These are phyloP conservation scores for Candida mattraensis DNA, from an alignment of 805 yeast species.

Conservation along the genomic window DNA sequence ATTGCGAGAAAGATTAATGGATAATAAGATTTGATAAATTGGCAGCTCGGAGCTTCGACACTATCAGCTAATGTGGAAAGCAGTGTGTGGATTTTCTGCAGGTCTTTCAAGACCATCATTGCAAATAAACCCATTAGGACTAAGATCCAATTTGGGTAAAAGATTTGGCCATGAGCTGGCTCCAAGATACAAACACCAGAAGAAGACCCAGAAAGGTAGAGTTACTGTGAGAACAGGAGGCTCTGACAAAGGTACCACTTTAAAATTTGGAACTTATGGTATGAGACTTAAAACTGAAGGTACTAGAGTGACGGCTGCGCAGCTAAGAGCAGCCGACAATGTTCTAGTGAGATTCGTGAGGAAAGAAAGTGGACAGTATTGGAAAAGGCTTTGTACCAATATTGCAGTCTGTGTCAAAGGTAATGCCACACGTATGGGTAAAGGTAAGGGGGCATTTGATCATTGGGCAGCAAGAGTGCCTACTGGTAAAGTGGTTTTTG, in stretches of 20 bases:
- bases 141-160: slow-evolving; percentile 22
- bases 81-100: not conserved
- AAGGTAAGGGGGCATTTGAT: slow-evolving; percentile 97
- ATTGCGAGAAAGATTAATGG: too few relatives aligned
- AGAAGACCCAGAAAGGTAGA: slow-evolving; percentile 89
- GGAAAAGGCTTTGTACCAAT: slow-evolving; percentile 80
- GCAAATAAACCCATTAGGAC: slow-evolving; percentile 5
- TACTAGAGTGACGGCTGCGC: slow-evolving; percentile 78
- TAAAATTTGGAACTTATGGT: slow-evolving; percentile 83
- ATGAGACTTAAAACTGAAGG: slow-evolving; percentile 89
- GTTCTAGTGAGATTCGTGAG: slow-evolving; percentile 82
- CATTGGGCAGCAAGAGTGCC: slow-evolving; percentile 98
- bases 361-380: slow-evolving; percentile 70
- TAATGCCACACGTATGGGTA: slow-evolving; percentile 99
- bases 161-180: slow-evolving; percentile 68
- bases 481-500: slow-evolving; percentile 90
- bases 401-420: slow-evolving; percentile 95
- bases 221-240: slow-evolving; percentile 95
- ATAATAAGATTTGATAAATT: too few relatives aligned
- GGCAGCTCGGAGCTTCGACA: too few relatives aligned
- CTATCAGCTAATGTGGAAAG: too few relatives aligned
- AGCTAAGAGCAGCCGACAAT: slow-evolving; percentile 86
- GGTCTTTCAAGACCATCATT: slow-evolving; percentile 6
- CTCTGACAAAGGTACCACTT: slow-evolving; percentile 80
- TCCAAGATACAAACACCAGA: slow-evolving; percentile 66